phyloP scores from a whole-genome alignment of 768 basidiomycete species.

The Boletus rex-veris region DNA sequence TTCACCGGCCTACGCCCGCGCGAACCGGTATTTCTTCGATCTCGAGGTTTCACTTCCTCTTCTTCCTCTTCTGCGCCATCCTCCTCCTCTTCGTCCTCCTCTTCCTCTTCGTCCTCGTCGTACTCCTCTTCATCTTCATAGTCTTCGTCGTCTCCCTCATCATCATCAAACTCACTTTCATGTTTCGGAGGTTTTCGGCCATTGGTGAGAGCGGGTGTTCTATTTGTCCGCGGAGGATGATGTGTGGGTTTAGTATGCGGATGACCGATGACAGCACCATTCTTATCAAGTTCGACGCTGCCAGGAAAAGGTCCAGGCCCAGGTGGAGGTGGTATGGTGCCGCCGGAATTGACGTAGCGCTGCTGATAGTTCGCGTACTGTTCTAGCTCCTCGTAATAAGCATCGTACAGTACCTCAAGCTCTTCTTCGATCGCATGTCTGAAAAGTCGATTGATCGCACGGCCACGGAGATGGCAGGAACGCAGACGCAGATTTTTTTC shows the following conservation, averaged over 20 bases:
- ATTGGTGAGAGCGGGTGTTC: constrained; percentile 33
- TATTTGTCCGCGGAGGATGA: constrained; percentile 39
- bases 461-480: constrained; percentile 5
- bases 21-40: constrained; percentile 31
- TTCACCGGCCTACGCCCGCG: constrained; percentile 41
- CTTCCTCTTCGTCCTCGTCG: constrained; percentile 61
- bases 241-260: constrained; percentile 31
- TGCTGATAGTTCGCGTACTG: constrained; percentile 98
- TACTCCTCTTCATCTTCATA: constrained; percentile 55
- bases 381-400: constrained; percentile 99
- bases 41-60: constrained; percentile 44
- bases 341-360: constrained; percentile 88
- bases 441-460: constrained; percentile 15
- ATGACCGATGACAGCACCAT: constrained; percentile 62
- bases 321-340: constrained; percentile 85
- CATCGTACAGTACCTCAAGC: constrained; percentile 99
- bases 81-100: constrained; percentile 69
- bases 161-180: constrained; percentile 67
- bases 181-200: constrained; percentile 45
- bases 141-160: constrained; percentile 55
- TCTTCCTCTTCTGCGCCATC: constrained; percentile 62
- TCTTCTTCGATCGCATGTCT: constrained; percentile 99
- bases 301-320: constrained; percentile 99
- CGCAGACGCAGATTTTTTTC: constrained; percentile 13
- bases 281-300: constrained; percentile 93